A percentile compares a stretch with the other conserved stretches of the same genome.
phyloP scores from a whole-genome alignment of 768 basidiomycete genomes.

The Inosperma sp. region DNA sequence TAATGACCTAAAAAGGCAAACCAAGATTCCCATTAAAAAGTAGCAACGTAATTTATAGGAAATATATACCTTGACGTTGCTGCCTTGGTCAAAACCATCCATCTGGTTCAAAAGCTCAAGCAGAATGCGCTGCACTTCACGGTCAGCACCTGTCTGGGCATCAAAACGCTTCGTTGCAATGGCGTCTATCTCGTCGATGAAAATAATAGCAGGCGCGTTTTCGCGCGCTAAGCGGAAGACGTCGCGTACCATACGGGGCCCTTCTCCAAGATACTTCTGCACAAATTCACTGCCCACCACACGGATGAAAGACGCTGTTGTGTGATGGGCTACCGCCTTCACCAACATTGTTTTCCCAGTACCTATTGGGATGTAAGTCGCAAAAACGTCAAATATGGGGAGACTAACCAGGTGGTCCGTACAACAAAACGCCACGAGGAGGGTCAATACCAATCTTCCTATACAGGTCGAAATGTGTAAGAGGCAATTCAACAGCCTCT shows the following conservation, averaged over 20 bases:
- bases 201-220: conserved; percentile 96
- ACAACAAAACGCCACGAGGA: conserved; percentile 92
- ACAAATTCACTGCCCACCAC: conserved; percentile 99
- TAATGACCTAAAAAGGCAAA: conserved; percentile 71
- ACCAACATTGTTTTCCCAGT: conserved; percentile 99
- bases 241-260: conserved; percentile 99
- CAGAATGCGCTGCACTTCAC: conserved; percentile 97
- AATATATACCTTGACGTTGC: conserved; percentile 88
- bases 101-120: conserved; percentile 97
- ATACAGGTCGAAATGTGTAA: conserved; percentile 97
- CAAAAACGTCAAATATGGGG: neutral
- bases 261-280: conserved; percentile 98
- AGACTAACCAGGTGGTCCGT: conserved; percentile 86
- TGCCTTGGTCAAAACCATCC: conserved; percentile 99
- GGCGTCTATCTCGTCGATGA: conserved; percentile 98
- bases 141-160: conserved; percentile 97
- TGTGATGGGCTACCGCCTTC: conserved; percentile 98
- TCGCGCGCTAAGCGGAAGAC: conserved; percentile 97
- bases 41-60: neutral
- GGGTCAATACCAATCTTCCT: conserved; percentile 99
- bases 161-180: conserved; percentile 99
- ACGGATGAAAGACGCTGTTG: conserved; percentile 95
- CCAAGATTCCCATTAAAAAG: neutral
- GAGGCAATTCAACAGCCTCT: conserved; percentile 94
- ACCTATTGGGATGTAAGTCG: conserved; percentile 41